Evolutionary conservation across 2,329 filamentous ascomycete genomes (phyloP).

Genomic region (Thelonectria rubi): DNA sequence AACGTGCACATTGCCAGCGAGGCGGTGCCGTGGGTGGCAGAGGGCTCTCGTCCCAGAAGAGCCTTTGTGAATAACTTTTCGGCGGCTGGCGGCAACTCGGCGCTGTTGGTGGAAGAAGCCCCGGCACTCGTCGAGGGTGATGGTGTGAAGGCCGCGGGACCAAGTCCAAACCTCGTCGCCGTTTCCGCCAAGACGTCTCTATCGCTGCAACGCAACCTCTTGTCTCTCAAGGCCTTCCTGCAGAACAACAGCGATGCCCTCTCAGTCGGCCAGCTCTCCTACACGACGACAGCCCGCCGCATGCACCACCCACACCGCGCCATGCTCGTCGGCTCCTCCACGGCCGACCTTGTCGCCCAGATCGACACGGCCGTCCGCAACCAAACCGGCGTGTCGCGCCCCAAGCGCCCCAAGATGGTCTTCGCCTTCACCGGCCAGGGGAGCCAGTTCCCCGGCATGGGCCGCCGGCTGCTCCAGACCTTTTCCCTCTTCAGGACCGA

Average conservation of each 20-base stretch:
- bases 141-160: background rate
- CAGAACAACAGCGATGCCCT: slow-evolving; percentile 47
- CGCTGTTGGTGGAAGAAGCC: slow-evolving; percentile 67
- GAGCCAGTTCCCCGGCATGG: slow-evolving; percentile 42
- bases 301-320: slow-evolving; percentile 57
- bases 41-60: slow-evolving; percentile 50
- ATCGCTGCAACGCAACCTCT: slow-evolving; percentile 39
- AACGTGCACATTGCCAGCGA: slow-evolving; percentile 62
- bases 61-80: slow-evolving; percentile 74
- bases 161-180: slow-evolving; percentile 23
- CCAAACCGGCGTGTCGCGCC: background rate
- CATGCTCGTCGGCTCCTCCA: slow-evolving; percentile 14
- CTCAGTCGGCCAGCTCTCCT: slow-evolving; percentile 58
- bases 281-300: slow-evolving; percentile 49
- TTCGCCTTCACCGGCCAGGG: slow-evolving; percentile 59
- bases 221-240: slow-evolving; percentile 52
- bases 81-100: slow-evolving; percentile 76
- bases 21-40: slow-evolving; percentile 51
- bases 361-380: background rate
- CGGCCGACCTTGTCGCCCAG: slow-evolving; percentile 6
- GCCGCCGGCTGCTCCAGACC: slow-evolving; percentile 43
- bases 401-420: slow-evolving; percentile 25
- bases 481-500: slow-evolving; percentile 45
- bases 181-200: slow-evolving; percentile 15
- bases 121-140: slow-evolving; percentile 38